Conservation (phyloP, 768 basidiomycete genomes). For the Aureoboletus auriporus region DNA sequence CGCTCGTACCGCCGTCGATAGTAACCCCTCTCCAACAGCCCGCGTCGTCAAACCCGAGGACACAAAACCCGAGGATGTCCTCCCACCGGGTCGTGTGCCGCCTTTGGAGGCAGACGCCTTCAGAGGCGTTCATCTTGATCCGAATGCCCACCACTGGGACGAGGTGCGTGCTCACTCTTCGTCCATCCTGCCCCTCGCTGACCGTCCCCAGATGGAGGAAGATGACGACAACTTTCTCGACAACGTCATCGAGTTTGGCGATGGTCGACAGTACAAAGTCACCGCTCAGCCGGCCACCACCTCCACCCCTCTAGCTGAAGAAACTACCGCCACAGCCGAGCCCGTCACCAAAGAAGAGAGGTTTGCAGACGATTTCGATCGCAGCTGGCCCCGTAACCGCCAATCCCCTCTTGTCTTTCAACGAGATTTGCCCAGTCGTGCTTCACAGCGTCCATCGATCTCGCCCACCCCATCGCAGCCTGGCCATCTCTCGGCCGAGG, state of each 20-base stretch:
- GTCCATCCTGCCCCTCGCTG: not conserved
- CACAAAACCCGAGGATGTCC: conserved; percentile 51
- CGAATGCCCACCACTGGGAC: conserved; percentile 96
- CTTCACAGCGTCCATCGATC: conserved; percentile 29
- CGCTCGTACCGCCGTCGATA: not conserved
- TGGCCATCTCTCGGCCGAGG: conserved; percentile 49
- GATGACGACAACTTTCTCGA: conserved; percentile 89
- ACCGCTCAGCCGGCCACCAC: conserved; percentile 23
- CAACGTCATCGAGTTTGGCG: conserved; percentile 92
- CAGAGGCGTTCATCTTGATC: conserved; percentile 88
- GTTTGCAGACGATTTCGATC: conserved; percentile 92
- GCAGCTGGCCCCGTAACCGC: conserved; percentile 87
- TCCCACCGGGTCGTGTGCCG: conserved; percentile 51
- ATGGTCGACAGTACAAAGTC: conserved; percentile 89
- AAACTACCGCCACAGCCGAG: conserved; percentile 19
- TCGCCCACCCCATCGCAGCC: conserved; percentile 36
- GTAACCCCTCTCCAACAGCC: conserved; percentile 18
- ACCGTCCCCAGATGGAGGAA: conserved; percentile 67
- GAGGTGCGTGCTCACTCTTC: conserved; percentile 58
- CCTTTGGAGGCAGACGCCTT: conserved; percentile 90
- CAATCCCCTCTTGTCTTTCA: conserved; percentile 42
- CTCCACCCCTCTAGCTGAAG: conserved; percentile 6
- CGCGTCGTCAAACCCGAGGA: conserved; percentile 25
- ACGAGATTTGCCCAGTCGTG: conserved; percentile 36
- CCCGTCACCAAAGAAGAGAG: conserved; percentile 81